Evolutionary conservation across 257 asterid genomes (phyloP).

Genomic region (Lycium barbarum): DNA sequence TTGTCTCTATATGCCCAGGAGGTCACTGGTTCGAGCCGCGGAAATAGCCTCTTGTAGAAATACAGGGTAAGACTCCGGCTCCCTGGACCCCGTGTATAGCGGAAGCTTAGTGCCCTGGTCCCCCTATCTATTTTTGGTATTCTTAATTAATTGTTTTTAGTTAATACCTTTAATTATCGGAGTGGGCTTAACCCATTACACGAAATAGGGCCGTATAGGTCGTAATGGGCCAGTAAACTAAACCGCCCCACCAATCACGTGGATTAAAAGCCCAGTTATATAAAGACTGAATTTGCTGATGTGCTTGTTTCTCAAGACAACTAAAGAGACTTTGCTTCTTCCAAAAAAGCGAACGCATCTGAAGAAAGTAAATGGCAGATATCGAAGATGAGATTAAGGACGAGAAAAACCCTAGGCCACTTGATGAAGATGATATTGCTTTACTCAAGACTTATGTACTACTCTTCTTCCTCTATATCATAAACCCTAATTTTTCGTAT

Average conservation of each 20-base stretch:
- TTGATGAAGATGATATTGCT: slow-evolving; percentile 91
- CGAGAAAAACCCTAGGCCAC: slow-evolving; percentile 90
- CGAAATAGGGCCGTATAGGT: neutral
- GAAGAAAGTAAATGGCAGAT: slow-evolving; percentile 45
- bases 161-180: neutral
- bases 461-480: slow-evolving; percentile 11
- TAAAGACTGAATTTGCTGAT: neutral
- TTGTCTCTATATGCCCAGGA: too few species aligned
- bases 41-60: too few species aligned
- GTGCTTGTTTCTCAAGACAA: slow-evolving; percentile 23
- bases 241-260: neutral
- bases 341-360: neutral
- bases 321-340: neutral
- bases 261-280: neutral
- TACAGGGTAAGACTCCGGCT: too few species aligned
- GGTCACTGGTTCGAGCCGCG: too few species aligned
- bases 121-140: too few species aligned
- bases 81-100: too few species aligned
- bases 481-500: slow-evolving; percentile 38
- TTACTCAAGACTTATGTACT: slow-evolving; percentile 85
- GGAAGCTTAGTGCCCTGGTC: too few species aligned
- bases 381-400: slow-evolving; percentile 84
- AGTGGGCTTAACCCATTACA: neutral
- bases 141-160: too few species aligned
- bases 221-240: neutral